Evolutionary conservation across 345 rosid species (phyloP).

Genomic region (Populus pruinosa): DNA sequence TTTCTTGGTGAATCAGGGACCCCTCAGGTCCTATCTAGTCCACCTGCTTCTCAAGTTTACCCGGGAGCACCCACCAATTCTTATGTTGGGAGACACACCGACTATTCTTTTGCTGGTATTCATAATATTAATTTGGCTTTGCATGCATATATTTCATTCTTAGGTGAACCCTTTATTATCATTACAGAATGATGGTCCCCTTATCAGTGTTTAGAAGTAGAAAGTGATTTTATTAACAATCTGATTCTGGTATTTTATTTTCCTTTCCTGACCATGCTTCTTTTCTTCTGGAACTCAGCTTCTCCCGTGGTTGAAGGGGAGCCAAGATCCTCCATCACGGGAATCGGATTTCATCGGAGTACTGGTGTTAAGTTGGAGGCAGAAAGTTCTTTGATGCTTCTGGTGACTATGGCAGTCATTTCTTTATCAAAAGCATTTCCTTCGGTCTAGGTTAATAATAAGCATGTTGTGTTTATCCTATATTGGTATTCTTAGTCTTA

Average conservation of each 20-base stretch:
- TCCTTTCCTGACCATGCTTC: background rate
- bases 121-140: background rate
- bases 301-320: constrained; percentile 44
- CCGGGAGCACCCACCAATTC: constrained; percentile 9
- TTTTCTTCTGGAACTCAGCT: constrained; percentile 27
- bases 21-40: constrained; percentile 20
- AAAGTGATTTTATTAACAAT: background rate
- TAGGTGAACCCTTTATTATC: too few relatives aligned
- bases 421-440: constrained; percentile 20
- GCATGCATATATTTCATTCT: background rate
- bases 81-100: constrained; percentile 28
- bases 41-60: constrained; percentile 47
- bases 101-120: constrained; percentile 38
- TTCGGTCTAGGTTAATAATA: constrained; percentile 2
- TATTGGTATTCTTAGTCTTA: background rate
- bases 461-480: background rate
- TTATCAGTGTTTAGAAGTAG: background rate
- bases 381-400: constrained; percentile 15
- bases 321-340: constrained; percentile 43
- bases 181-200: too few relatives aligned
- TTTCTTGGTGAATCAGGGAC: constrained; percentile 25
- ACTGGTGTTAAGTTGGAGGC: constrained; percentile 29
- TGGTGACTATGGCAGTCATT: constrained; percentile 26
- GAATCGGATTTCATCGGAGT: constrained; percentile 35
- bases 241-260: background rate